These are phyloP conservation scores for Stromatinia cepivora DNA, from an alignment of 2,329 filamentous ascomycete genomes.

Conservation along the genomic window DNA sequence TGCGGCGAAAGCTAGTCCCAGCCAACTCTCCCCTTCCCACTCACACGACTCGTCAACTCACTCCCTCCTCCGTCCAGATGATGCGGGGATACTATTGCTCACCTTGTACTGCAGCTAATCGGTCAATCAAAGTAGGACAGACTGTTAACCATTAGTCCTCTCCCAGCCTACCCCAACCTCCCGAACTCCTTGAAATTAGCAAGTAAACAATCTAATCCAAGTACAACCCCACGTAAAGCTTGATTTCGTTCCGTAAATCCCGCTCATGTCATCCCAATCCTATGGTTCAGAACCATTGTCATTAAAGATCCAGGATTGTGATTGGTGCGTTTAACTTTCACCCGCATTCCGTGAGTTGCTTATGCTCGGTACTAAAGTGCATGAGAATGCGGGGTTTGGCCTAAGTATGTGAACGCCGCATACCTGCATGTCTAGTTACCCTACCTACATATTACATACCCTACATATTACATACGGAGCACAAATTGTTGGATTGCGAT, in stretches of 20 bases:
- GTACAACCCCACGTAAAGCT: slow-evolving; percentile 4
- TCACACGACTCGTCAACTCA: background rate
- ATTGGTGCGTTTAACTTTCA: slow-evolving; percentile 9
- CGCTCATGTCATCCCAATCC: background rate
- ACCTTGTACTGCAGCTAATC: background rate
- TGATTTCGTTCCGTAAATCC: background rate
- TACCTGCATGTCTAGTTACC: background rate
- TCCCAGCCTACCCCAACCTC: background rate
- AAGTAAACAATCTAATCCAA: slow-evolving; percentile 3
- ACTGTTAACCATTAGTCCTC: background rate
- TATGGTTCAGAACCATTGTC: background rate
- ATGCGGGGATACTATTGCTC: background rate
- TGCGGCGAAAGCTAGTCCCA: background rate
- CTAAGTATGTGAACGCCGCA: background rate
- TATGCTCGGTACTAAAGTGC: background rate
- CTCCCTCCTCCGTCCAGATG: background rate
- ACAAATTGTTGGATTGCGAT: background rate
- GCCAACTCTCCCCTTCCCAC: background rate
- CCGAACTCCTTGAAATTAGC: no score
- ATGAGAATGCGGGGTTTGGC: slow-evolving; percentile 13
- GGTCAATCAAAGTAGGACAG: background rate
- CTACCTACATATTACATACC: background rate
- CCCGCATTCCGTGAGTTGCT: background rate
- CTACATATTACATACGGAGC: background rate
- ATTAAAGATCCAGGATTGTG: background rate